Evolutionary conservation across 2,329 filamentous ascomycete species (phyloP).

Genomic region (Trichocomaceae sp.): DNA sequence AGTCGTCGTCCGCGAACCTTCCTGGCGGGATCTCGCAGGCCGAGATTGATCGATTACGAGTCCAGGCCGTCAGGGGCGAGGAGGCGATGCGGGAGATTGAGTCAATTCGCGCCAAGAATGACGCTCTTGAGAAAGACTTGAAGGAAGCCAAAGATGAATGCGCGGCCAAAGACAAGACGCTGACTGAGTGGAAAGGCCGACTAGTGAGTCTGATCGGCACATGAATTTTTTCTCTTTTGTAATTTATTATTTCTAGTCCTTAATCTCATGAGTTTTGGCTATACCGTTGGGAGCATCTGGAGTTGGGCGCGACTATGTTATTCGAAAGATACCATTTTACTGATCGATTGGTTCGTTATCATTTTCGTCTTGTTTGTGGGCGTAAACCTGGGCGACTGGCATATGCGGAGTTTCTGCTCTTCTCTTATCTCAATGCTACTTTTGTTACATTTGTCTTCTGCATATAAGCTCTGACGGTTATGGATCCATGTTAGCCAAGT

Average conservation of each 20-base stretch:
- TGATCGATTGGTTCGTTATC: neutral
- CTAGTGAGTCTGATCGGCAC: slow-evolving; percentile 12
- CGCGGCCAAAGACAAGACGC: slow-evolving; percentile 7
- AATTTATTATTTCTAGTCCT: neutral
- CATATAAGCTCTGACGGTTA: neutral
- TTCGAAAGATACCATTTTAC: slow-evolving; percentile 8
- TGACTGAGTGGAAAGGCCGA: slow-evolving; percentile 15
- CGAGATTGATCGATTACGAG: slow-evolving; percentile 10
- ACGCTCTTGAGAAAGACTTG: slow-evolving; percentile 8
- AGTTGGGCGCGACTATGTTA: neutral
- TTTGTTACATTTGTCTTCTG: too few species aligned
- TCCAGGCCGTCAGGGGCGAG: slow-evolving; percentile 10
- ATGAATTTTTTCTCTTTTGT: neutral
- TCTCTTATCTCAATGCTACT: neutral
- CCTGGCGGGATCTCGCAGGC: slow-evolving; percentile 8
- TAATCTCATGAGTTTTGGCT: neutral
- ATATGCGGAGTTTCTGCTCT: neutral
- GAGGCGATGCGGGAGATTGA: slow-evolving; percentile 7
- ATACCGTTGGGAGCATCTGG: neutral
- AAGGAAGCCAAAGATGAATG: slow-evolving; percentile 9
- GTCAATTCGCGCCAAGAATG: slow-evolving; percentile 9
- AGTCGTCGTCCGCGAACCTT: neutral
- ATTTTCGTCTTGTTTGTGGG: neutral
- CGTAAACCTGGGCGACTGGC: neutral
- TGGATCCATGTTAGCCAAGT: neutral